Evolutionary conservation across 2,329 filamentous ascomycete genomes (phyloP).

Genomic region (Cladobotryum mycophilum): DNA sequence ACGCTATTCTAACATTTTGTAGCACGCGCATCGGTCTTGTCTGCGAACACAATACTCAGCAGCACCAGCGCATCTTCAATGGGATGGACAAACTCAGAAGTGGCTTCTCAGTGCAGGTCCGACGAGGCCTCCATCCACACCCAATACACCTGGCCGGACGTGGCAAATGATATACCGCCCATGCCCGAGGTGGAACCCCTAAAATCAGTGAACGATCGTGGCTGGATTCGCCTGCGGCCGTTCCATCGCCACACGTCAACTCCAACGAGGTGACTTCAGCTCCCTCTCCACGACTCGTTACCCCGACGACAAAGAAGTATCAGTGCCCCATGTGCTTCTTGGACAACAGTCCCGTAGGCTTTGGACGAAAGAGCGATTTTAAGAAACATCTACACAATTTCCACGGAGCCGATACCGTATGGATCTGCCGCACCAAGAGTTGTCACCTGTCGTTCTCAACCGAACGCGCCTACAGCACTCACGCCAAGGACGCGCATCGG

Average conservation of each 20-base stretch:
- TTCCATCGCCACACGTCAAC: slow-evolving; percentile 29
- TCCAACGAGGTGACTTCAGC: slow-evolving; percentile 28
- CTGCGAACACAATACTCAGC: slow-evolving; percentile 35
- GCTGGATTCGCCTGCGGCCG: slow-evolving; percentile 33
- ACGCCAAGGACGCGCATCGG: slow-evolving; percentile 37
- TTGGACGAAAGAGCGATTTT: slow-evolving; percentile 42
- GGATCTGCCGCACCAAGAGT: slow-evolving; percentile 36
- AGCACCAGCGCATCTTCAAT: slow-evolving; percentile 35
- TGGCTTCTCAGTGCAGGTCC: slow-evolving; percentile 32
- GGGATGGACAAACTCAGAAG: slow-evolving; percentile 36
- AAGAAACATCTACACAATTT: slow-evolving; percentile 45
- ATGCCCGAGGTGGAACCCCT: slow-evolving; percentile 29
- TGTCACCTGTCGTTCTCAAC: slow-evolving; percentile 40
- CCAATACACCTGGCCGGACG: slow-evolving; percentile 32
- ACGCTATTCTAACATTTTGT: slow-evolving; percentile 5
- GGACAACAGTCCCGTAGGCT: slow-evolving; percentile 39
- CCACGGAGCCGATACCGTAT: slow-evolving; percentile 36
- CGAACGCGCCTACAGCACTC: slow-evolving; percentile 39
- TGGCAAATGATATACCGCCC: slow-evolving; percentile 25
- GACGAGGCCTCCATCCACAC: slow-evolving; percentile 35
- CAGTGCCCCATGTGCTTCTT: slow-evolving; percentile 42
- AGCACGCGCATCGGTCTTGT: slow-evolving; percentile 36
- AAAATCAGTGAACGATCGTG: slow-evolving; percentile 32
- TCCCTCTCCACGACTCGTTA: slow-evolving; percentile 31
- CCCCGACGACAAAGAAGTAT: slow-evolving; percentile 35